Conservation (phyloP, 768 basidiomycete genomes). For the Russula foetens region DNA sequence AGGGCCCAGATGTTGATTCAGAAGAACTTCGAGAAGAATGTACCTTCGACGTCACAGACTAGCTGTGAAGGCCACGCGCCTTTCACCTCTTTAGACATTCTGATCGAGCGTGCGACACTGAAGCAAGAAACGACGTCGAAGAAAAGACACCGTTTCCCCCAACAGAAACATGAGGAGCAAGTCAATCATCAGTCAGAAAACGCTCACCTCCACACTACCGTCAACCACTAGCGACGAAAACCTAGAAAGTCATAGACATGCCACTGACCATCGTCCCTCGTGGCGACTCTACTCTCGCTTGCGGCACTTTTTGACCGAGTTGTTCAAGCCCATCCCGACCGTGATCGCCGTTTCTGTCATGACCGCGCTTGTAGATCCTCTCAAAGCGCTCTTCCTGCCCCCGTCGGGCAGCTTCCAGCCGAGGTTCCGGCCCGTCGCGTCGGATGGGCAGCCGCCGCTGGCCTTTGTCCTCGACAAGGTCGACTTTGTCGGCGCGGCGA, state of each 20-base stretch:
- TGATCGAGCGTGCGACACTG: background rate
- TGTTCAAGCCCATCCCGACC: constrained; percentile 43
- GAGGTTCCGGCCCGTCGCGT: constrained; percentile 32
- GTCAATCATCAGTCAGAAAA: background rate
- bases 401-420: constrained; percentile 37
- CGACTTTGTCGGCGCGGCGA: constrained; percentile 52
- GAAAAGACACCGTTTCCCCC: background rate
- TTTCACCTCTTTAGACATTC: background rate
- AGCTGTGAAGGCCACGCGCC: background rate
- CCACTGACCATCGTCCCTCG: background rate
- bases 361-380: constrained; percentile 44
- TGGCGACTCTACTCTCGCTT: background rate
- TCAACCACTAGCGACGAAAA: constrained; percentile 4
- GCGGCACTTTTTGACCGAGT: background rate
- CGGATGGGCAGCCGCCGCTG: constrained; percentile 62
- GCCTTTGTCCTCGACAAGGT: constrained; percentile 50
- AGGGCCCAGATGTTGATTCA: constrained; percentile 52
- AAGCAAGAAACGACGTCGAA: background rate
- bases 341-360: constrained; percentile 47
- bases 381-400: constrained; percentile 54
- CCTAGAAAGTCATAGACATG: background rate
- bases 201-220: background rate
- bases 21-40: constrained; percentile 46
- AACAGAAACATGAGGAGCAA: background rate
- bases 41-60: constrained; percentile 30